A percentile compares a stretch with the other conserved stretches of the same genome.
Evolutionary conservation across 306 rosid genomes (phyloP).

Genomic region (Arachis hypogaea): DNA sequence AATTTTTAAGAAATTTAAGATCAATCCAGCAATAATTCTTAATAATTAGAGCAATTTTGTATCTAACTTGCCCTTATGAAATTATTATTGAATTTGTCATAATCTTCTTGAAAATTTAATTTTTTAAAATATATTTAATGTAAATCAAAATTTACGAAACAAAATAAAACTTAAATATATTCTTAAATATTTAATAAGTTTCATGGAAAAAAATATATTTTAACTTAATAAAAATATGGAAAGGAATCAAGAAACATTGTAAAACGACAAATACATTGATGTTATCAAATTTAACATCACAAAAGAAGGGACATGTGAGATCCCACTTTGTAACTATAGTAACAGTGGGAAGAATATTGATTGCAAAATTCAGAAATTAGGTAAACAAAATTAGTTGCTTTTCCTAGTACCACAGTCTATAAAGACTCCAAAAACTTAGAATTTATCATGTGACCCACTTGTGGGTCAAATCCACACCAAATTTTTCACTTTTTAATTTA

Average conservation of each 20-base stretch:
- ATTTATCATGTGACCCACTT: constrained; percentile 24
- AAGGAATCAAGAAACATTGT: background rate
- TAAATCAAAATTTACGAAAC: too few species aligned
- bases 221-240: background rate
- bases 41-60: too few species aligned
- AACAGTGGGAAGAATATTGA: constrained; percentile 23
- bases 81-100: too few species aligned
- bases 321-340: constrained; percentile 11
- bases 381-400: constrained; percentile 24
- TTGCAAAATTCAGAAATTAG: constrained; percentile 28
- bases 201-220: too few species aligned
- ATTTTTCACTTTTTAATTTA: too few species aligned
- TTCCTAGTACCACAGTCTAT: background rate
- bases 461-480: constrained; percentile 41
- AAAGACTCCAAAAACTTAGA: constrained; percentile 24
- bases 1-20: too few species aligned
- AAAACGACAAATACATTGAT: background rate
- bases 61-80: too few species aligned
- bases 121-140: too few species aligned
- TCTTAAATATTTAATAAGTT: too few species aligned
- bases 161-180: too few species aligned
- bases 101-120: too few species aligned
- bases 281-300: constrained; percentile 11
- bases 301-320: constrained; percentile 20
- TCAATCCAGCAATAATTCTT: too few species aligned